These are phyloP conservation scores for Ajuga reptans DNA, from an alignment of 305 asterid species.

Conservation along the genomic window DNA sequence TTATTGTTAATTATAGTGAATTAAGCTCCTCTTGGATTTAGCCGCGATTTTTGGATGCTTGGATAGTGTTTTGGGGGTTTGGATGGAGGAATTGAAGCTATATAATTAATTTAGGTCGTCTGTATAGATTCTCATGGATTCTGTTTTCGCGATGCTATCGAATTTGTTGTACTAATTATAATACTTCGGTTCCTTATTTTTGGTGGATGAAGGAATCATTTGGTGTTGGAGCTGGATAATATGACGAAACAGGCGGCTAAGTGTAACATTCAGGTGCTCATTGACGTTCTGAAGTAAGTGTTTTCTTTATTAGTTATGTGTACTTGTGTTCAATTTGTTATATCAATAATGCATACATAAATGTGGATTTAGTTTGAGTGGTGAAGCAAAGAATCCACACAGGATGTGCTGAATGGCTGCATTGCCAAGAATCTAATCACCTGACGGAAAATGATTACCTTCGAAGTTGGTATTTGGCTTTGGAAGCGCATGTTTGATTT, in stretches of 20 bases:
- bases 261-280: slow-evolving; percentile 81
- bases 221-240: slow-evolving; percentile 81
- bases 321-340: not conserved
- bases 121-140: no score
- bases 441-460: slow-evolving; percentile 75
- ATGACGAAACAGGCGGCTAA: slow-evolving; percentile 71
- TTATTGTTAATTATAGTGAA: not conserved
- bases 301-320: not conserved
- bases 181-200: not conserved
- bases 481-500: not conserved
- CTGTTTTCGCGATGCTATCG: not conserved
- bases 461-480: slow-evolving; percentile 47
- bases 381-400: slow-evolving; percentile 52
- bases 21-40: not conserved
- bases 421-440: slow-evolving; percentile 77
- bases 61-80: not conserved
- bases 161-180: not conserved
- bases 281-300: slow-evolving; percentile 64
- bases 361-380: slow-evolving; percentile 52
- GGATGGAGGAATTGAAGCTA: no score
- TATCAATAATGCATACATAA: not conserved
- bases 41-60: not conserved
- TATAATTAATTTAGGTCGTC: not conserved
- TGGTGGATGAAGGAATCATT: slow-evolving; percentile 42
- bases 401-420: slow-evolving; percentile 69